Evolutionary conservation across 2,329 filamentous ascomycete genomes (phyloP).

Genomic region (Colletotrichum filicis): DNA sequence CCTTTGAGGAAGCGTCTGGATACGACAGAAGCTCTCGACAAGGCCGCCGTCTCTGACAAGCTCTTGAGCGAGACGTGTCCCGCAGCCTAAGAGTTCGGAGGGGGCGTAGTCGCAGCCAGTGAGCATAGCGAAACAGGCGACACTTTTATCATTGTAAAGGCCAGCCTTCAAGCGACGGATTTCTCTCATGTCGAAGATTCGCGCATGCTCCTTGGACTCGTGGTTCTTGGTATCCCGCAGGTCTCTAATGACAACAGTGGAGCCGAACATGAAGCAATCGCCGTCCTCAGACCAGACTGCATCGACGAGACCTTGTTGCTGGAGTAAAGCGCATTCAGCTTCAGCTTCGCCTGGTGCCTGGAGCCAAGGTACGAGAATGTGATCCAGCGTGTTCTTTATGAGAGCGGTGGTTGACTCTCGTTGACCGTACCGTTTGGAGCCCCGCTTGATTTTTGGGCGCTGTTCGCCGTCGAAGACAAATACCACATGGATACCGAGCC

Average conservation of each 20-base stretch:
- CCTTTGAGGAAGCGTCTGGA: background rate
- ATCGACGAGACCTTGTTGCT: conserved; percentile 55
- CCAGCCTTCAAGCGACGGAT: background rate
- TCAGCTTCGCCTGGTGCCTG: conserved; percentile 58
- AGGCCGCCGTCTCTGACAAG: background rate
- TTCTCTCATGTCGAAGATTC: conserved; percentile 6
- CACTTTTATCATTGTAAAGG: background rate
- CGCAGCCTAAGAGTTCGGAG: conserved; percentile 30
- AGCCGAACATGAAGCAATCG: conserved; percentile 60
- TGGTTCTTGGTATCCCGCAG: conserved; percentile 41
- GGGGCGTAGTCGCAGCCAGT: conserved; percentile 36
- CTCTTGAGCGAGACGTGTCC: background rate
- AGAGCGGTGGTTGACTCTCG: conserved; percentile 30
- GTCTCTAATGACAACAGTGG: conserved; percentile 43
- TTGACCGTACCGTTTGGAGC: background rate
- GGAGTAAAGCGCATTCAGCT: conserved; percentile 58
- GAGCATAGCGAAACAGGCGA: background rate
- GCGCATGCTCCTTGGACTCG: conserved; percentile 29
- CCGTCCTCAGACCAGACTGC: conserved; percentile 60
- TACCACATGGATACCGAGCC: conserved; percentile 60
- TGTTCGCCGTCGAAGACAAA: conserved; percentile 66
- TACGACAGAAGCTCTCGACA: background rate
- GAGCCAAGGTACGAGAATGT: conserved; percentile 53
- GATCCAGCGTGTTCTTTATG: conserved; percentile 47
- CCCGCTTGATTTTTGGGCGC: conserved; percentile 39